Percentiles rank a stretch among this genome's conserved stretches.
Conservation (phyloP, 257 asterid species). For the Nicotiana tabacum region DNA sequence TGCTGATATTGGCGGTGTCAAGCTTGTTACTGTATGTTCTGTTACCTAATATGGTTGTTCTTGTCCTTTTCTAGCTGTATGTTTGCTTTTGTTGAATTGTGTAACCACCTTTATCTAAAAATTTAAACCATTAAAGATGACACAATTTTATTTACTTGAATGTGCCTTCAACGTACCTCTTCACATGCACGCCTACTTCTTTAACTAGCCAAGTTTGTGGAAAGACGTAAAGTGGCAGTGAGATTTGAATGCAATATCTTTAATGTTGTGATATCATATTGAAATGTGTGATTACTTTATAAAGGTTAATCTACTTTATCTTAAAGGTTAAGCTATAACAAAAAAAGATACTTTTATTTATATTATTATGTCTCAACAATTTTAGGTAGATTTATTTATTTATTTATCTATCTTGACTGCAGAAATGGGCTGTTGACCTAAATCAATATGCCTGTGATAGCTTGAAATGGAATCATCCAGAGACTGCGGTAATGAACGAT, state of each 20-base stretch:
- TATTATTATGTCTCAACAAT: not conserved
- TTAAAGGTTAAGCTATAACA: not conserved
- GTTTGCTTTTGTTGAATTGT: not conserved
- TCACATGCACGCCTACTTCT: not conserved
- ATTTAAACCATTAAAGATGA: not conserved
- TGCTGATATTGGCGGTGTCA: slow-evolving; percentile 55
- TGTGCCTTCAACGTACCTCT: not conserved
- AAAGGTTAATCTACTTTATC: not conserved
- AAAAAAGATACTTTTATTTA: not conserved
- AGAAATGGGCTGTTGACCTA: slow-evolving; percentile 95
- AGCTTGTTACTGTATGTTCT: slow-evolving; percentile 61
- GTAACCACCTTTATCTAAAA: not conserved
- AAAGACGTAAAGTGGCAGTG: not conserved
- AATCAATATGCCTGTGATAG: slow-evolving; percentile 66
- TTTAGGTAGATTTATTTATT: no score
- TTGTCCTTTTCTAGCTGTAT: not conserved
- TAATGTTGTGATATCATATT: not conserved
- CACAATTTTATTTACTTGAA: not conserved
- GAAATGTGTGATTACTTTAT: not conserved
- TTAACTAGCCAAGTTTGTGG: not conserved
- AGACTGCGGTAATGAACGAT: slow-evolving; percentile 52
- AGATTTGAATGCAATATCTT: not conserved
- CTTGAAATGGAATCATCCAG: slow-evolving; percentile 64
- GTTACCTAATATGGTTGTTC: not conserved
- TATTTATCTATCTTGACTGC: not conserved